phyloP scores from a whole-genome alignment of 2,329 filamentous ascomycete genomes.

The Eurotiales sp. region DNA sequence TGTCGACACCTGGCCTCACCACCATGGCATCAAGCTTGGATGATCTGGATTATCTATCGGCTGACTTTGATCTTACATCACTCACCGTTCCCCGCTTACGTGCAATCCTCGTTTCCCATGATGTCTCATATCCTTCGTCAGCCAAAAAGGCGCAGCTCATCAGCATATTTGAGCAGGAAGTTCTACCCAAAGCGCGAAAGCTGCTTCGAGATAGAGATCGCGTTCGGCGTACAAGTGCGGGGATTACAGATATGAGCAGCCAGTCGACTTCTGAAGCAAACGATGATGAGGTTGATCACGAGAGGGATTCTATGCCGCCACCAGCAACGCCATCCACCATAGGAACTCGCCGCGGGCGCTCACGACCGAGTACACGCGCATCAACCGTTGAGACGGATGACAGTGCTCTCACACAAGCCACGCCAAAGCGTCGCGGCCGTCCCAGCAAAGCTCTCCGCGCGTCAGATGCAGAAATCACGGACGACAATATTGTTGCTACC shows the following conservation, averaged over 20 bases:
- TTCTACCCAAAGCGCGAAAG: conserved; percentile 73
- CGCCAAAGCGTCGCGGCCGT: conserved; percentile 29
- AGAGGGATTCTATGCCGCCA: conserved; percentile 41
- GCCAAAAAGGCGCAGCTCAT: conserved; percentile 91
- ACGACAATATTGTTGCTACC: conserved; percentile 30
- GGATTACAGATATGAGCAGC: conserved; percentile 70
- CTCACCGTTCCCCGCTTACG: conserved; percentile 86
- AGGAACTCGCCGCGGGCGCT: conserved; percentile 52
- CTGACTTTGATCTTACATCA: conserved; percentile 76
- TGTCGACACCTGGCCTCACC: conserved; percentile 5
- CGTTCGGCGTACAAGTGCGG: conserved; percentile 80
- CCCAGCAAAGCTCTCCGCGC: conserved; percentile 28
- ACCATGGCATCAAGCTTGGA: conserved; percentile 38
- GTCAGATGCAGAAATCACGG: conserved; percentile 29
- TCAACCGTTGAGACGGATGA: conserved; percentile 39
- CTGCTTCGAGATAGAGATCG: conserved; percentile 70
- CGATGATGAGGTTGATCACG: conserved; percentile 59
- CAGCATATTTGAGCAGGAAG: conserved; percentile 73
- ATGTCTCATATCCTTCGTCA: conserved; percentile 77
- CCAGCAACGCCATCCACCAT: conserved; percentile 44
- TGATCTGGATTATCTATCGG: conserved; percentile 78
- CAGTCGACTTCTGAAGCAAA: conserved; percentile 61
- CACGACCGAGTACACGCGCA: conserved; percentile 47
- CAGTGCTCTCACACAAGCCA: conserved; percentile 23
- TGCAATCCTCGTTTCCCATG: conserved; percentile 85